Evolutionary conservation across 441 rosid genomes (phyloP), one percentile per base, ranked within the genome.

Genomic region (Viola pubescens): DNA sequence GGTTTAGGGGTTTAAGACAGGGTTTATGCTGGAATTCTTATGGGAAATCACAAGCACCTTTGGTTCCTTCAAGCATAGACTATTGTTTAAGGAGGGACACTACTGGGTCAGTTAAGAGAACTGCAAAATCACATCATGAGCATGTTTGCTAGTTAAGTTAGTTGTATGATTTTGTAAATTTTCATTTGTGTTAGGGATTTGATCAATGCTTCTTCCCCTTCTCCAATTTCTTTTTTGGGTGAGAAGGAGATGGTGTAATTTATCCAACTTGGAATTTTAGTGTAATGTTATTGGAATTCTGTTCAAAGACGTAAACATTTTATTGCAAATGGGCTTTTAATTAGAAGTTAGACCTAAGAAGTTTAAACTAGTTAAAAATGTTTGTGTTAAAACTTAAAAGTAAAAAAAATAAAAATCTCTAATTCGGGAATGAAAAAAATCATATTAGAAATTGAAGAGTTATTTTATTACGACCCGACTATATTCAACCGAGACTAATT

Each of bases 11-110:
- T 54, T 65, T 66, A 45, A 65, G 67, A 48, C 73, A 72, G 69
- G 80, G 80, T 37, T 48, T 86, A 67, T 91, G 97, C 58, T 86
- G 84, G 85, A 86, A 91, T 73, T 84, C 97, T 4, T 88, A 84
- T 51, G 97, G 97, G 11, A 86, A 82, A 72, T 80, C 90, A 34
- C 65, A 69, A 46, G 88, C 77, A 48, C 94, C 91, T 4, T 50
- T 90, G 69, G 70, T 81, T 61, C 97, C 94, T 65, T 82, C 91
- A 7, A 79, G 81, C 68, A 81, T 91, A 12, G 88, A 87, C 54
- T 78, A 82, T 66, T 91, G 96, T 73, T 66, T 88, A 55, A 75
- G 77, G 61, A 80, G 81, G 37, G 71, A 61, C 42, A 54, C 34
- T 26, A 26, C 58, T 54, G 80, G 71, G 13, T 71, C 63, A 0